Evolutionary conservation across 2,329 filamentous ascomycete species (phyloP).

Genomic region (Hypomyces perniciosus): DNA sequence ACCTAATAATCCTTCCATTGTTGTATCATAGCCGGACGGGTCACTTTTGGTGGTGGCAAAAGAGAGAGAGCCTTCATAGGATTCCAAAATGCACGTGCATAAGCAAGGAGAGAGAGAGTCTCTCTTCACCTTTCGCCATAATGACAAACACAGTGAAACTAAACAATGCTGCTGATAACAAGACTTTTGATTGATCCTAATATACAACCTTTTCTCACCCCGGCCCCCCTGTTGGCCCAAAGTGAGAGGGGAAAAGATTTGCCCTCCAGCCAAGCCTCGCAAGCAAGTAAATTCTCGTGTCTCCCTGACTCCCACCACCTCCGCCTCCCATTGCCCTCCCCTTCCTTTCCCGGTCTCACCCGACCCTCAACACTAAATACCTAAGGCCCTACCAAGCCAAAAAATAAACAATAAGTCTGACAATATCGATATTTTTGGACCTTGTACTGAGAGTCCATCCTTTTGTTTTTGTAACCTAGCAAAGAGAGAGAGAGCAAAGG

Average conservation of each 20-base stretch:
- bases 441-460: no score
- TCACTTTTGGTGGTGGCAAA: background rate
- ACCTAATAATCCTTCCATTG: constrained; percentile 8
- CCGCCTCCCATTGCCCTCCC: background rate
- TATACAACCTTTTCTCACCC: constrained; percentile 8
- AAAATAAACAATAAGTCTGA: constrained; percentile 1
- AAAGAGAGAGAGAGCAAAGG: background rate
- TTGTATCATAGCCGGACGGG: constrained; percentile 17
- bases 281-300: background rate
- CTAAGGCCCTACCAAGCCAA: constrained; percentile 3
- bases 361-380: constrained; percentile 1
- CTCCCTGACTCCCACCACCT: background rate
- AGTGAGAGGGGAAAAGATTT: background rate
- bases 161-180: background rate
- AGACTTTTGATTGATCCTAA: constrained; percentile 10
- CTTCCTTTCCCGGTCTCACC: constrained; percentile 1
- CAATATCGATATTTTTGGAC: background rate
- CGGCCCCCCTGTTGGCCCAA: background rate
- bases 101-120: background rate
- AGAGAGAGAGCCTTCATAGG: background rate
- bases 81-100: background rate
- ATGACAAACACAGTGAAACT: no score
- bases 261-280: background rate
- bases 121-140: no score
- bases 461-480: background rate